Percentiles rank a stretch among this genome's conserved stretches.
These are phyloP conservation scores for Mortierella sp. DNA, from an alignment of 371 early-diverging fungal genomes.

Conservation along the genomic window DNA sequence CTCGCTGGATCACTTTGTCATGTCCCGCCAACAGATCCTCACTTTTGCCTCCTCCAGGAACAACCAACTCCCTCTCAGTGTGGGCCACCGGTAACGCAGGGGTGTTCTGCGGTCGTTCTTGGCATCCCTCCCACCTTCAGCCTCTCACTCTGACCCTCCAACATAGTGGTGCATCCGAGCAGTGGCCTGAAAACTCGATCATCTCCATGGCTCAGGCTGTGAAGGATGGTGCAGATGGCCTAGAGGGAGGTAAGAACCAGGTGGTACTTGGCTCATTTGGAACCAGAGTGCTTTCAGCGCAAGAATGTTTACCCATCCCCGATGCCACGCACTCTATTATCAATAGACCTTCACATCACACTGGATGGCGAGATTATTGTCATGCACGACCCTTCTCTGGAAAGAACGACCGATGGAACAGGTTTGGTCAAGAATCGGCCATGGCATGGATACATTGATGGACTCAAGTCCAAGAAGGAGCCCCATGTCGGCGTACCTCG, in stretches of 20 bases:
- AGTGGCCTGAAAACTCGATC: conserved; percentile 74
- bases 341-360: conserved; percentile 67
- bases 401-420: conserved; percentile 68
- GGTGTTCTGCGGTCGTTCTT: not conserved
- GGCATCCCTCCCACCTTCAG: not conserved
- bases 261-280: too few relatives aligned
- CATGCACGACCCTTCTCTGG: conserved; percentile 70
- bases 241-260: conserved; percentile 65
- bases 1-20: not conserved
- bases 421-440: conserved; percentile 60
- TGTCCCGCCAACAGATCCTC: conserved; percentile 39
- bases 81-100: conserved; percentile 45
- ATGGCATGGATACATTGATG: conserved; percentile 71
- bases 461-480: conserved; percentile 60
- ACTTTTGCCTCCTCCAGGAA: conserved; percentile 26
- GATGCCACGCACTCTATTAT: too few relatives aligned
- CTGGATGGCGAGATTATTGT: conserved; percentile 71
- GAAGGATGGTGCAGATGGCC: conserved; percentile 64
- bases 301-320: conserved; percentile 20
- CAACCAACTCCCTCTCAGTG: conserved; percentile 23
- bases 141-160: not conserved
- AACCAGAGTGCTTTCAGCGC: not conserved
- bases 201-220: conserved; percentile 66
- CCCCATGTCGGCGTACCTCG: conserved; percentile 63
- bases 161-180: conserved; percentile 67